Evolutionary conservation across 108 stramenopile species (phyloP).

Genomic region (Nitzschia palea): DNA sequence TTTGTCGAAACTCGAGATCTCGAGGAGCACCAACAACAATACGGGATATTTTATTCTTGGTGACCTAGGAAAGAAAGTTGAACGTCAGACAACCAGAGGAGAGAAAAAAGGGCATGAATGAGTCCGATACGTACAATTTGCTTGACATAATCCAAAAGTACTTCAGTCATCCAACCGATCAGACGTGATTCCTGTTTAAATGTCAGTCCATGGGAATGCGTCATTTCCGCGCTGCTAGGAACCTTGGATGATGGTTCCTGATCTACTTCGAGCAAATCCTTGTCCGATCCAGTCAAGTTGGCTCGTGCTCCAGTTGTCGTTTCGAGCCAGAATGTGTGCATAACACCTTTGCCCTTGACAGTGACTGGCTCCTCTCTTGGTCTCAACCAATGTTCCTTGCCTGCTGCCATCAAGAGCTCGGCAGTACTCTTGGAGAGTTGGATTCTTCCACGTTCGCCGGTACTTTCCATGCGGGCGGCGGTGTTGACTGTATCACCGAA

Average conservation of each 20-base stretch:
- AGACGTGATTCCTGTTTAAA: not conserved
- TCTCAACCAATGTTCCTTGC: slow-evolving; percentile 41
- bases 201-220: not conserved
- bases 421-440: slow-evolving; percentile 56
- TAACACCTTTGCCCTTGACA: slow-evolving; percentile 66
- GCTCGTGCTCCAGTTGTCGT: not conserved
- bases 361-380: slow-evolving; percentile 36
- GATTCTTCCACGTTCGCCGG: slow-evolving; percentile 42
- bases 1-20: not conserved
- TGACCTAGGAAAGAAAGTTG: slow-evolving; percentile 7
- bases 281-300: too few species aligned
- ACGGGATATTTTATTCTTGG: not conserved
- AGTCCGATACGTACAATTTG: slow-evolving; percentile 11
- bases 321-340: slow-evolving; percentile 22
- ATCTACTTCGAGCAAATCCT: too few species aligned
- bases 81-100: too few species aligned
- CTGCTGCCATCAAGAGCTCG: slow-evolving; percentile 34
- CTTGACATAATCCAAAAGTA: slow-evolving; percentile 21
- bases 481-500: slow-evolving; percentile 51
- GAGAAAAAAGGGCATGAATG: too few species aligned
- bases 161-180: slow-evolving; percentile 17
- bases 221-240: not conserved
- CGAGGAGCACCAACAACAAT: not conserved
- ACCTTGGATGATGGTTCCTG: not conserved
- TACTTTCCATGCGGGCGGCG: slow-evolving; percentile 60